Conservation (phyloP, 1,139 yeast genomes). For the Diutina siamensis region DNA sequence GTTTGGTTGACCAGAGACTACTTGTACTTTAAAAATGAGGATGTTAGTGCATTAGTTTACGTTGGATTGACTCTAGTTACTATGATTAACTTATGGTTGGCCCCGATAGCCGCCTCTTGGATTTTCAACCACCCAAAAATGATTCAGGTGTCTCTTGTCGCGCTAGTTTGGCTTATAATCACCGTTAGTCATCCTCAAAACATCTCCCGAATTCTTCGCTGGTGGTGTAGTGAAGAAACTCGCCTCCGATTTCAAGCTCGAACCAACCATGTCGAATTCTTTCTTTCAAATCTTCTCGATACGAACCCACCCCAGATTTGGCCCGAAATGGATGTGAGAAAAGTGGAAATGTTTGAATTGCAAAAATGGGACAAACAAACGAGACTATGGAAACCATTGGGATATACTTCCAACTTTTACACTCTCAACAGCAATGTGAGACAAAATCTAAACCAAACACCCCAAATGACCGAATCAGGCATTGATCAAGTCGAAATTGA, state of each 20-base stretch:
- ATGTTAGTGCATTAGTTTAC: slow-evolving; percentile 44
- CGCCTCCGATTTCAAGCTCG: slow-evolving; percentile 35
- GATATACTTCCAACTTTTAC: slow-evolving; percentile 45
- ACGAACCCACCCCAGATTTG: slow-evolving; percentile 11
- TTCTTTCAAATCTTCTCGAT: slow-evolving; percentile 18
- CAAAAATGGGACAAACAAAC: slow-evolving; percentile 41
- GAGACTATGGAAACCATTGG: slow-evolving; percentile 50
- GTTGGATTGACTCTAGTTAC: slow-evolving; percentile 20
- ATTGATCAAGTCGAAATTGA: not conserved
- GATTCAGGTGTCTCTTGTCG: slow-evolving; percentile 26
- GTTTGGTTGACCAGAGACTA: slow-evolving; percentile 40
- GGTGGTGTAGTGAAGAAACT: slow-evolving; percentile 49
- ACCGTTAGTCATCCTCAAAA: slow-evolving; percentile 44
- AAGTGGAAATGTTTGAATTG: slow-evolving; percentile 61
- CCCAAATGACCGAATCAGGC: no score
- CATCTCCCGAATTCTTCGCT: slow-evolving; percentile 32
- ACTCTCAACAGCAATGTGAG: slow-evolving; percentile 27
- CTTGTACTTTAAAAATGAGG: slow-evolving; percentile 57
- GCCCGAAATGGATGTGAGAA: slow-evolving; percentile 14
- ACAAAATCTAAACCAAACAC: no score
- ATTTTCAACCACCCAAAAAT: slow-evolving; percentile 14
- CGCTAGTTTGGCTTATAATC: slow-evolving; percentile 39
- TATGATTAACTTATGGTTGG: slow-evolving; percentile 19
- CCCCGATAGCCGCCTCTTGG: slow-evolving; percentile 23
- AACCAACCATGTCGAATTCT: slow-evolving; percentile 36